A percentile compares a stretch with the other conserved stretches of the same genome.
These are phyloP conservation scores for Didymosphaeria variabile DNA, from an alignment of 2,329 filamentous ascomycete species.

Conservation along the genomic window DNA sequence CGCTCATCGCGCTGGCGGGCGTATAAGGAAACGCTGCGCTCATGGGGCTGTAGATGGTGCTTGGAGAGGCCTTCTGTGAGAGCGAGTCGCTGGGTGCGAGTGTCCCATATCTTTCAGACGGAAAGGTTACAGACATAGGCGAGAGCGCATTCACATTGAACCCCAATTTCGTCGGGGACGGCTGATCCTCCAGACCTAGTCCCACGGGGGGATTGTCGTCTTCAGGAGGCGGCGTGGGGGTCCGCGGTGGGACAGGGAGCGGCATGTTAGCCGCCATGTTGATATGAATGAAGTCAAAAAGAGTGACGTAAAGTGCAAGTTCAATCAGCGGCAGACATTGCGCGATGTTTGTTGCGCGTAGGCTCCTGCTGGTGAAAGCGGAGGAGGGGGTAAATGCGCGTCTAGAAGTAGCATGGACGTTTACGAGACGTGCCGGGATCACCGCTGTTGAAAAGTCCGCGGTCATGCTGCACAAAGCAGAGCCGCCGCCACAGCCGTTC, in stretches of 20 bases:
- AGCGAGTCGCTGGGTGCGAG: slow-evolving; percentile 46
- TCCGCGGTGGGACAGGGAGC: slow-evolving; percentile 68
- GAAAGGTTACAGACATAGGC: slow-evolving; percentile 51
- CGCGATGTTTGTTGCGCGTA: neutral
- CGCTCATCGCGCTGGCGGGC: slow-evolving; percentile 39
- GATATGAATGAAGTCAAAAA: slow-evolving; percentile 13
- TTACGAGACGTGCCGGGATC: slow-evolving; percentile 21
- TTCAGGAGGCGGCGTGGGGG: slow-evolving; percentile 70
- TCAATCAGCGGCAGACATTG: slow-evolving; percentile 4
- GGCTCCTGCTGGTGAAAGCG: slow-evolving; percentile 27
- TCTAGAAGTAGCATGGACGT: slow-evolving; percentile 31
- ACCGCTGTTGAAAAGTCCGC: slow-evolving; percentile 30
- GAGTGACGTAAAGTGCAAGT: slow-evolving; percentile 15
- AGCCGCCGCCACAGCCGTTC: slow-evolving; percentile 22
- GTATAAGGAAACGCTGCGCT: slow-evolving; percentile 48
- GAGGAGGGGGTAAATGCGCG: slow-evolving; percentile 24
- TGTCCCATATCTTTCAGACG: slow-evolving; percentile 45
- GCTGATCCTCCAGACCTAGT: slow-evolving; percentile 44
- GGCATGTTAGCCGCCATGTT: slow-evolving; percentile 68
- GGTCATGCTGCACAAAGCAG: slow-evolving; percentile 20
- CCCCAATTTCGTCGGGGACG: slow-evolving; percentile 35
- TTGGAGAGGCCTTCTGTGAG: slow-evolving; percentile 45
- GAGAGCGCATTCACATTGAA: slow-evolving; percentile 49
- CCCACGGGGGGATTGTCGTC: slow-evolving; percentile 53
- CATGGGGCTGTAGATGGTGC: slow-evolving; percentile 42